Conservation (phyloP, 2,329 filamentous ascomycete genomes). For the Ophiocordyceps robertsii region DNA sequence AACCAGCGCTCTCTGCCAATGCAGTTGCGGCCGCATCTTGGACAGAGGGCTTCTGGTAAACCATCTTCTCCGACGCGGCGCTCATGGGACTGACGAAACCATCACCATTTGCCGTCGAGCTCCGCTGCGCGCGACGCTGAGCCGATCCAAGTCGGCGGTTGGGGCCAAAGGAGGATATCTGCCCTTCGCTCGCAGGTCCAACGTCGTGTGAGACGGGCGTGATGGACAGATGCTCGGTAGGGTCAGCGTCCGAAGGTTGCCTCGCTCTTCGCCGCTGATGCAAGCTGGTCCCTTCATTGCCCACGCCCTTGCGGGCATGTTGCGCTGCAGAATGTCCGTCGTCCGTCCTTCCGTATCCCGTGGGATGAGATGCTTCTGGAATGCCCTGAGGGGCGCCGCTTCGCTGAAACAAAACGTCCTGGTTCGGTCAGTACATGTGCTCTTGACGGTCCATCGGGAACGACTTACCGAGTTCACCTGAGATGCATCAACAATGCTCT, state of each 20-base stretch:
- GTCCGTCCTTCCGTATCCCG: too few species aligned
- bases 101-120: constrained; percentile 2
- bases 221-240: neutral
- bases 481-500: constrained; percentile 13
- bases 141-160: constrained; percentile 12
- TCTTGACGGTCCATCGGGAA: neutral
- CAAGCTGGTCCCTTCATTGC: neutral
- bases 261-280: neutral
- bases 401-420: neutral
- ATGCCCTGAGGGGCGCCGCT: neutral
- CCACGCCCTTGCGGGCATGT: too few species aligned
- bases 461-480: constrained; percentile 12
- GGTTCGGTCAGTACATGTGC: neutral
- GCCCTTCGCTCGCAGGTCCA: constrained; percentile 1
- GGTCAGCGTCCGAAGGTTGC: neutral
- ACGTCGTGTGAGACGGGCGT: neutral
- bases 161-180: constrained; percentile 8
- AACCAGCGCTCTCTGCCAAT: neutral
- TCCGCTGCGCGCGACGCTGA: constrained; percentile 14
- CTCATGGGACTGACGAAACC: neutral
- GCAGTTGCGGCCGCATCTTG: constrained; percentile 3
- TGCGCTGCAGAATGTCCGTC: too few species aligned
- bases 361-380: neutral
- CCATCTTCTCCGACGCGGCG: neutral
- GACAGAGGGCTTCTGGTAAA: constrained; percentile 7